Evolutionary conservation across 1,284 basidiomycete species (phyloP), one percentile per base, ranked within the genome.

Genomic region (Porogramme epimiltina): DNA sequence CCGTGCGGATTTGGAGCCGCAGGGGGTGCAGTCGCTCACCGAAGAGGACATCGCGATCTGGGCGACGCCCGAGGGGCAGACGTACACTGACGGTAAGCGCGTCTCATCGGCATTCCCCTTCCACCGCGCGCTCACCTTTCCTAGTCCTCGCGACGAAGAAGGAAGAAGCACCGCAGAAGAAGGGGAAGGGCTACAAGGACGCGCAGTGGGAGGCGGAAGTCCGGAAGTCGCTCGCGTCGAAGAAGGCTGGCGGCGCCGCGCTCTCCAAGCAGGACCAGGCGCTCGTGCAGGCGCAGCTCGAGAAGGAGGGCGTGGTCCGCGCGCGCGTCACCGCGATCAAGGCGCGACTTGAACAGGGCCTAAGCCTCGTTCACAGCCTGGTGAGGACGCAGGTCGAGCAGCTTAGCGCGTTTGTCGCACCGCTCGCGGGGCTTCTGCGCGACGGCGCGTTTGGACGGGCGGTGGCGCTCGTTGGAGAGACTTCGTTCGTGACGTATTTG

Each of bases 171-270:
- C 66, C 70, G 0, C 72, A 79, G 33, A 84, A 79, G 60, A 95
- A 95, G 68, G 89, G 92, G 31, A 96, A 95, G 61, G 88, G 86
- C 55, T 84, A 89, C 13, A 92, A 91, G 40, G 87, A 95, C 23
- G 87, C 91, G 13, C 88, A 91, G 63, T 98, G 95, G 95, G 95
- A 98, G 59, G 88, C 87, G 25, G 93, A 98, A 58, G 75, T 96
- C n/a, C 83, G 94, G 10, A 88, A 89, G 61, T 85, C 88, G 0
- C 75, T 97, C 0, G 89, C 90, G 6, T 82, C 74, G 55, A 95
- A 95, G 73, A 74, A 85, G 64, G 71, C 73, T 2, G 69, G 77
- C 0, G 69, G 77, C 0, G 70, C 73, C 4, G 78, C 79, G 4
- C 69, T 97, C 3, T 91, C 89, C 2, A 97, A 95, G 66, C 85